Base-by-base conservation (phyloP, 2,329 filamentous ascomycete genomes). In the Boeremia exigua region DNA sequence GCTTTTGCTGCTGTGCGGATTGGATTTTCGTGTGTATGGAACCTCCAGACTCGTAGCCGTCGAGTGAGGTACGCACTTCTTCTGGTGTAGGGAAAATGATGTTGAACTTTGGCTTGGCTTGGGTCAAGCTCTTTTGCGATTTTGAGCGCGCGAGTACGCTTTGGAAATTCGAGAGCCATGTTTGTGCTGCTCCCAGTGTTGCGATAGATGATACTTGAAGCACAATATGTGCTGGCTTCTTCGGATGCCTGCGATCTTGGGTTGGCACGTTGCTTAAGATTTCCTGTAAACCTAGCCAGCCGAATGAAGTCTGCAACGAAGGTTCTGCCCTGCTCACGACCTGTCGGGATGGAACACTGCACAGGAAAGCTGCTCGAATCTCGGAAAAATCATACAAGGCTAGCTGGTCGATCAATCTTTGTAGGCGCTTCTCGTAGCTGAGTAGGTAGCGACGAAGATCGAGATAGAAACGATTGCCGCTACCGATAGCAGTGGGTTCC, bases 1-100 rank as follows among this genome's bases (percentile, higher is more conserved):
- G 92, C 61, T 89, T 91, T 28, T 82, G 79, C 67, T 96, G 91
- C 14, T 88, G 81, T 2, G 81, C 63, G 1, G 87, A 90, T 62
- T 90, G 84, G 2, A 87, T 85, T 69, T 92, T 95, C 66, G 87
- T 91, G 68, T 96, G 92, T 52, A 96, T 95, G 0, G 91, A 94
- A 1, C 76, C 83, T 0, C 92, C 92, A 0, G 91, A 91, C 2
- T 67, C 74, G 68, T 96, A 96, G 6, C 92, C 92, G 66, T 92
- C 88, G 0, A 96, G 72, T 0, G 88, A 93, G 36, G 79, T 79
- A 14, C 91, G 85, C 54, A 96, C 89, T 70, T 96, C 91, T 48
- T 90, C 83, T 0, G 89, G 80, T 0, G 91, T 94, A 0, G 92
- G 92, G 63, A 94, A 96, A 4, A 96, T 83, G 33, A 96, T 81